phyloP scores from a whole-genome alignment of 2,329 filamentous ascomycete genomes.

The Colletotrichum sp. region DNA sequence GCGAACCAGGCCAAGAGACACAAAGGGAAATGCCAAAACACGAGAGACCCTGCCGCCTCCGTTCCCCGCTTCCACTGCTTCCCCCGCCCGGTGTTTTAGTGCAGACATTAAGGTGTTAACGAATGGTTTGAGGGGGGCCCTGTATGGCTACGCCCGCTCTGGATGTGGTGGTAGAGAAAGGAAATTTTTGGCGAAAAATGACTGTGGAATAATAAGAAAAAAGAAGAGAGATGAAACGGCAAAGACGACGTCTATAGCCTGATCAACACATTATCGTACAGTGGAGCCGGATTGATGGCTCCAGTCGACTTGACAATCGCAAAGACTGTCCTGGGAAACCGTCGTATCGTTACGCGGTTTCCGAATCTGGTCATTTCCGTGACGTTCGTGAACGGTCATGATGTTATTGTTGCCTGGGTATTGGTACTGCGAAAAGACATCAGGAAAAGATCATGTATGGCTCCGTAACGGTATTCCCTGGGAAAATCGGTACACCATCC shows the following conservation, averaged over 20 bases:
- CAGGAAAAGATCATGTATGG: not conserved
- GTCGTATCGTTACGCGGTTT: not conserved
- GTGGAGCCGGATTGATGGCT: not conserved
- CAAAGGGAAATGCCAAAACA: not conserved
- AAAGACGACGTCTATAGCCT: not conserved
- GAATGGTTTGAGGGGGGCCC: not conserved
- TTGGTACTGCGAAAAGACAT: not conserved
- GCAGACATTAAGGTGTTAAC: constrained; percentile 13
- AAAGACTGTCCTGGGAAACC: not conserved
- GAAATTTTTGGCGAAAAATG: not conserved
- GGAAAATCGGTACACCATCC: not conserved
- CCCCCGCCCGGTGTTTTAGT: not conserved
- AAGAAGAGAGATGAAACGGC: not conserved
- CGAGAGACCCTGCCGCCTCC: not conserved
- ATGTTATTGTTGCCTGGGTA: not conserved
- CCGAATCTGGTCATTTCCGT: constrained; percentile 2
- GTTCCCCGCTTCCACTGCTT: not conserved
- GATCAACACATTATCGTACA: constrained; percentile 16
- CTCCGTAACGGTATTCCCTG: not conserved
- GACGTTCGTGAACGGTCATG: constrained; percentile 9
- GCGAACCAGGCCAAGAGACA: not conserved
- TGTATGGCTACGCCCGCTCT: not conserved
- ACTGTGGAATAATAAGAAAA: not conserved
- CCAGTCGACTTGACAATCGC: not conserved
- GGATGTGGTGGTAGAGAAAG: not conserved